These are phyloP conservation scores for Aspergillus eucalypticola DNA, from an alignment of 2,329 filamentous ascomycete species.

Conservation along the genomic window DNA sequence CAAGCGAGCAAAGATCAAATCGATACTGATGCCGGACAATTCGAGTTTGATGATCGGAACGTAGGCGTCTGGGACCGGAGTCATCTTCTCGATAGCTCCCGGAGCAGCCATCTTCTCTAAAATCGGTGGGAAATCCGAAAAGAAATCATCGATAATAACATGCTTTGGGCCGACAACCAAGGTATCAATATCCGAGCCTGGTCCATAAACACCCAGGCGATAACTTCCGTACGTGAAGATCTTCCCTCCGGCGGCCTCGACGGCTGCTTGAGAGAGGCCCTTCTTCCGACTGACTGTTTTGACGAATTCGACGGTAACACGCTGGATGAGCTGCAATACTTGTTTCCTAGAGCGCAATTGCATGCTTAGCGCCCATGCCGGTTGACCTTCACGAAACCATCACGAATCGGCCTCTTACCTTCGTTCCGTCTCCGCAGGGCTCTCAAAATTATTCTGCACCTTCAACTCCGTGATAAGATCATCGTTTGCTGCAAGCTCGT, in stretches of 20 bases:
- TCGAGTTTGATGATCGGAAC: constrained; percentile 98
- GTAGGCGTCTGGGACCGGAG: constrained; percentile 83
- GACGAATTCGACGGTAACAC: constrained; percentile 83
- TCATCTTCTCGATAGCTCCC: constrained; percentile 80
- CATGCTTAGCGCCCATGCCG: neutral
- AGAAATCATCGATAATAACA: constrained; percentile 87
- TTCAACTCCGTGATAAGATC: constrained; percentile 81
- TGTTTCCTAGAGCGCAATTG: constrained; percentile 55
- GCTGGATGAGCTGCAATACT: constrained; percentile 75
- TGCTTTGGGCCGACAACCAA: constrained; percentile 89
- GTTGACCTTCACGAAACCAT: neutral
- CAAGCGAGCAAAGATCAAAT: constrained; percentile 84
- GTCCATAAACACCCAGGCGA: constrained; percentile 88
- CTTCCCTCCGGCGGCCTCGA: constrained; percentile 84
- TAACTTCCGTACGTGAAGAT: constrained; percentile 97
- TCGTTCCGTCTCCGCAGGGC: constrained; percentile 75
- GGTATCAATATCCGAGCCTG: constrained; percentile 95
- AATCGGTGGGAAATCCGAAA: constrained; percentile 79
- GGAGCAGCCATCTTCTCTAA: constrained; percentile 73
- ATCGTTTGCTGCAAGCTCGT: constrained; percentile 75
- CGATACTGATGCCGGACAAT: constrained; percentile 86
- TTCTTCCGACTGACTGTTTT: constrained; percentile 74
- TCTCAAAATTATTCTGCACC: constrained; percentile 88
- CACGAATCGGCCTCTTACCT: constrained; percentile 54
- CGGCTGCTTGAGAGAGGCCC: constrained; percentile 71